A percentile compares a stretch with the other conserved stretches of the same genome.
Conservation (phyloP, 2,329 filamentous ascomycete species). For the Teratosphaeria pseudoeucalypti region DNA sequence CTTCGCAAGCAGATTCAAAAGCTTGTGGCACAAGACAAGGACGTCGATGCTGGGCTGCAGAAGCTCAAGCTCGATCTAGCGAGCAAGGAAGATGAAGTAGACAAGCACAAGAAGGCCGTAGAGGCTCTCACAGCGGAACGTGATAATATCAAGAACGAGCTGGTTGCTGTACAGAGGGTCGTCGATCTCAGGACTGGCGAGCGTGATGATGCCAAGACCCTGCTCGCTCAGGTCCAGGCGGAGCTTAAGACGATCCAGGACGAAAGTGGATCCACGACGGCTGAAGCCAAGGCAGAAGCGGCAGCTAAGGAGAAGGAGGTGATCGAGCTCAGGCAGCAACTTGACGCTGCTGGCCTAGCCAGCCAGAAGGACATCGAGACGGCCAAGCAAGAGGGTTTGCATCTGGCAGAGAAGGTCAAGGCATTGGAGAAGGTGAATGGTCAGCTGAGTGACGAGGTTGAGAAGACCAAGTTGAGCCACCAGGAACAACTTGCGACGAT, state of each 20-base stretch:
- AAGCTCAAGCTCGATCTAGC: not conserved
- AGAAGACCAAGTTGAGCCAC: not conserved
- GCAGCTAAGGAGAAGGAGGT: not conserved
- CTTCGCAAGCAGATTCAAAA: not conserved
- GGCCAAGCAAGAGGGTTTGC: constrained; percentile 1
- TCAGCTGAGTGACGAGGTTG: not conserved
- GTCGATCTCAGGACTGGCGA: not conserved
- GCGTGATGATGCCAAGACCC: not conserved
- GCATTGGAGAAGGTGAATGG: not conserved
- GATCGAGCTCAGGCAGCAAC: not conserved
- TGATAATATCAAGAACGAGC: not conserved
- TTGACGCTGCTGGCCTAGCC: not conserved
- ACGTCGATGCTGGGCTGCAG: not conserved
- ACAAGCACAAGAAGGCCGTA: not conserved
- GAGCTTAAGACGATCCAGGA: not conserved
- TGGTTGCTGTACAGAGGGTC: not conserved
- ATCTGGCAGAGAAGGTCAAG: not conserved
- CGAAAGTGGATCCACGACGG: not conserved
- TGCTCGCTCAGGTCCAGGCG: not conserved
- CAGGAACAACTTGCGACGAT: not conserved
- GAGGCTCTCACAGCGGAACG: not conserved
- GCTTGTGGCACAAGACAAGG: not conserved
- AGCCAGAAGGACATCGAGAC: constrained; percentile 1
- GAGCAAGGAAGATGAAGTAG: not conserved
- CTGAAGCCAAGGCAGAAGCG: not conserved